A percentile compares a stretch with the other conserved stretches of the same genome.
These are phyloP conservation scores for Candida glucosophila DNA, from an alignment of 1,139 yeast genomes.

Conservation along the genomic window DNA sequence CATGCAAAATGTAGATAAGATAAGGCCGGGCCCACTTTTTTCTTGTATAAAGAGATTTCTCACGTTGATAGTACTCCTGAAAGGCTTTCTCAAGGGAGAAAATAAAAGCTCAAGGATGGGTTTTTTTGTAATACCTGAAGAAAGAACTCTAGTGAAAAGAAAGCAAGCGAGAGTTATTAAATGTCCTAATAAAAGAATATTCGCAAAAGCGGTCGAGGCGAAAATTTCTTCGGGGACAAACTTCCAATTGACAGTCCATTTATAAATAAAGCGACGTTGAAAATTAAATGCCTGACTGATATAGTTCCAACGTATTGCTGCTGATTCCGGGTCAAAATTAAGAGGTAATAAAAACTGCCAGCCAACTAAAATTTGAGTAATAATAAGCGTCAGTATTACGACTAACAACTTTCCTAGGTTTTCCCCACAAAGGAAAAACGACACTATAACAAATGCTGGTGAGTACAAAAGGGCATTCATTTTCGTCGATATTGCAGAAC, in stretches of 20 bases:
- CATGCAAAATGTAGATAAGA: conserved; percentile 46
- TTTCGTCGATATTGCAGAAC: conserved; percentile 74
- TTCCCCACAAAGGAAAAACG: conserved; percentile 50
- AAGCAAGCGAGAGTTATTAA: conserved; percentile 33
- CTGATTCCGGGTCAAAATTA: conserved; percentile 33
- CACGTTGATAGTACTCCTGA: conserved; percentile 22
- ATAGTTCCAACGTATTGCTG: conserved; percentile 40
- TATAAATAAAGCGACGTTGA: conserved; percentile 59
- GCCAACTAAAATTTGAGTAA: conserved; percentile 47
- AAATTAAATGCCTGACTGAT: conserved; percentile 67
- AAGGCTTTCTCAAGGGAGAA: conserved; percentile 25
- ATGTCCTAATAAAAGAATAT: conserved; percentile 44
- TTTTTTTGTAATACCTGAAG: conserved; percentile 29
- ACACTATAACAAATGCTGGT: conserved; percentile 59
- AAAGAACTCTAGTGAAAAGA: conserved; percentile 32
- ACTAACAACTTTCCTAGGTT: conserved; percentile 26
- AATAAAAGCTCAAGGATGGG: conserved; percentile 19
- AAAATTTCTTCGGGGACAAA: conserved; percentile 59
- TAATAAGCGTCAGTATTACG: conserved; percentile 18
- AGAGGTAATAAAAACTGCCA: conserved; percentile 45
- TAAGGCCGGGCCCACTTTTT: conserved; percentile 33
- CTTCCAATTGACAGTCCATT: conserved; percentile 94
- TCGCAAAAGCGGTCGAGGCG: conserved; percentile 45
- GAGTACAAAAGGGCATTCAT: conserved; percentile 83
- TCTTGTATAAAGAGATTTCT: conserved; percentile 24